Evolutionary conservation across 2,329 filamentous ascomycete genomes (phyloP).

Genomic region (Dactylonectria macrodidyma): DNA sequence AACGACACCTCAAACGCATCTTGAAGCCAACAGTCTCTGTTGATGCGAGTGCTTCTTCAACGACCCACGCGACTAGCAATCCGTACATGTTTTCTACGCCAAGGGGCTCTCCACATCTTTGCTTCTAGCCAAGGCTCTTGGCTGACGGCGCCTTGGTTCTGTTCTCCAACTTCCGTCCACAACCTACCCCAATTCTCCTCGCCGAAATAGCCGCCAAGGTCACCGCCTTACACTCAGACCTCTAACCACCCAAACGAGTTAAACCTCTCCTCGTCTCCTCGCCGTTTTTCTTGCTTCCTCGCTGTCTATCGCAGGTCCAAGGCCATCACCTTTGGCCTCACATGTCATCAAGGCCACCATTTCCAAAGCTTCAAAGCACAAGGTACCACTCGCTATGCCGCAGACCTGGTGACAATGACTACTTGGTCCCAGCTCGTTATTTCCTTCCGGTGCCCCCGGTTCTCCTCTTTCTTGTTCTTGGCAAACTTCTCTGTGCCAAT

Average conservation of each 20-base stretch:
- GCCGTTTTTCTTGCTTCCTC: not conserved
- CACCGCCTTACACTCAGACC: conserved; percentile 10
- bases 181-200: conserved; percentile 1
- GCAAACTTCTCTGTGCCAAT: not conserved
- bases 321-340: conserved; percentile 9
- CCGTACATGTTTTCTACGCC: conserved; percentile 6
- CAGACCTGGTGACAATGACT: conserved; percentile 1
- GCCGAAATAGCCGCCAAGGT: not conserved
- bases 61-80: conserved; percentile 10
- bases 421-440: conserved; percentile 5
- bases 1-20: not conserved
- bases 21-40: not conserved
- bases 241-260: not conserved
- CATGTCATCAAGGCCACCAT: not conserved
- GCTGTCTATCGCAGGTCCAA: conserved; percentile 8
- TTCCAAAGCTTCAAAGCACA: not conserved
- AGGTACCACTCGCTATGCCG: not conserved
- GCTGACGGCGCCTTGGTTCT: not conserved
- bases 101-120: not conserved
- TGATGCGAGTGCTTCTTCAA: not conserved
- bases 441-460: not conserved
- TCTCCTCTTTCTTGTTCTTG: conserved; percentile 6
- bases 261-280: conserved; percentile 6
- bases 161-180: conserved; percentile 2
- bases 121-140: conserved; percentile 8